Evolutionary conservation across 805 yeast species (phyloP), one percentile per base, ranked within the genome.

Genomic region (Metschnikowia koreensis): DNA sequence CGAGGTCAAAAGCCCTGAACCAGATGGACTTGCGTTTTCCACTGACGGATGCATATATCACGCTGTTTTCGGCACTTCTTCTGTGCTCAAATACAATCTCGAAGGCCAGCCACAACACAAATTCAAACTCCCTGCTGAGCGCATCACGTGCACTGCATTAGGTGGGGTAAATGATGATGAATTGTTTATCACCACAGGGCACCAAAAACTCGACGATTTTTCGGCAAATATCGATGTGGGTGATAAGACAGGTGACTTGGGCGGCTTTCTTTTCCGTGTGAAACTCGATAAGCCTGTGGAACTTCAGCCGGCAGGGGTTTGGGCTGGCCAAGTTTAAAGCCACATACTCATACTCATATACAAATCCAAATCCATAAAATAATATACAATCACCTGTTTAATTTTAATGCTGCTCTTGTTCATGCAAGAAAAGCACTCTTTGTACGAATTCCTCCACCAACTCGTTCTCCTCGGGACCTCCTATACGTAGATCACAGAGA

Each of bases 21-120:
- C 97, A 0, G 97, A 91, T 66, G 97, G 97, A 17, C 76, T 87
- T 57, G 73, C 84, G 27, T 68, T 87, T 56, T 81, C 87, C 40
- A 67, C 67, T 2, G 66, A 74, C 34, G 84, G 82, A 8, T 74
- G 79, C 47, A 63, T 91, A 38, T 87, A 80, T 68, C 73, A 83
- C 6, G 87, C 96, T 1, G 80, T 87, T 11, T 90, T 86, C 81
- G 77, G 83, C 28, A 77, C 86, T 1, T 65, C 72, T 40, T 64
- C 79, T 22, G 82, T 90, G 9, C 75, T 84, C 43, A 81, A 83
- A 59, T 75, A 81, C 54, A 70, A 80, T 39, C 46, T 69, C 1
- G 51, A 66, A 0, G 91, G 90, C 2, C 63, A 75, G 45, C 62
- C 86, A 13, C 65, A 81, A 22, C 79, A 79, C 57, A 77, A 76